A percentile compares a stretch with the other conserved stretches of the same genome.
Conservation (phyloP, 1,284 basidiomycete genomes). For the Lentinula novae-zelandiae region DNA sequence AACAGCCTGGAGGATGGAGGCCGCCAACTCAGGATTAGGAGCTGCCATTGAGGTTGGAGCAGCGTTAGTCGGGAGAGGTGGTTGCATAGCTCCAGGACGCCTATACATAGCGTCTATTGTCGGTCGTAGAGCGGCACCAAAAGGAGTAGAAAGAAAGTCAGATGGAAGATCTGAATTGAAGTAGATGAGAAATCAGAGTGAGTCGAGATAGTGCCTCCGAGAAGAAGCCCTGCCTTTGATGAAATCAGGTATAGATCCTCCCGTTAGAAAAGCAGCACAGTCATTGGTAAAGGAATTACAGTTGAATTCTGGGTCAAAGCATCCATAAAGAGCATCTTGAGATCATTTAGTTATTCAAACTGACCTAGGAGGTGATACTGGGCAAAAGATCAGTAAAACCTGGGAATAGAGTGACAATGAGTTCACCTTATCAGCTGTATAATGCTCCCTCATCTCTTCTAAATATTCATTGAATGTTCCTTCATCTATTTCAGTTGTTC, state of each 20-base stretch:
- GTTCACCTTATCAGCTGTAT: constrained; percentile 81
- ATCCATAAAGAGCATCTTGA: not conserved
- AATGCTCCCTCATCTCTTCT: constrained; percentile 68
- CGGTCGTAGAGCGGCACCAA: constrained; percentile 82
- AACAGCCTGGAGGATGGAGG: constrained; percentile 62
- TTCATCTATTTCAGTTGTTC: constrained; percentile 79
- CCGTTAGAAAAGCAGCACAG: constrained; percentile 80
- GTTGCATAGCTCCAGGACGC: constrained; percentile 33
- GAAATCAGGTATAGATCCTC: constrained; percentile 72
- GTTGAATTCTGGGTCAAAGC: constrained; percentile 60
- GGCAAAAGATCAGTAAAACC: not conserved
- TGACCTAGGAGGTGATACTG: constrained; percentile 87
- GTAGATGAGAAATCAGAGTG: not conserved
- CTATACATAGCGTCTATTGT: constrained; percentile 88
- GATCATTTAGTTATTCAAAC: constrained; percentile 8
- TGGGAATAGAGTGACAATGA: not conserved
- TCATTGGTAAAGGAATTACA: constrained; percentile 93
- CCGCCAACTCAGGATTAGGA: constrained; percentile 49
- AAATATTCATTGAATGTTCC: constrained; percentile 84
- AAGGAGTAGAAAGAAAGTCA: constrained; percentile 88
- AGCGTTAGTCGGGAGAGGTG: constrained; percentile 14
- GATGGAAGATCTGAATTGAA: constrained; percentile 66
- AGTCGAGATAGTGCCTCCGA: not conserved
- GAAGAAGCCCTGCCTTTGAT: constrained; percentile 54
- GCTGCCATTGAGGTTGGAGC: constrained; percentile 7